phyloP scores from a whole-genome alignment of 495 filamentous ascomycete genomes.

The Penicillium waksmanii region DNA sequence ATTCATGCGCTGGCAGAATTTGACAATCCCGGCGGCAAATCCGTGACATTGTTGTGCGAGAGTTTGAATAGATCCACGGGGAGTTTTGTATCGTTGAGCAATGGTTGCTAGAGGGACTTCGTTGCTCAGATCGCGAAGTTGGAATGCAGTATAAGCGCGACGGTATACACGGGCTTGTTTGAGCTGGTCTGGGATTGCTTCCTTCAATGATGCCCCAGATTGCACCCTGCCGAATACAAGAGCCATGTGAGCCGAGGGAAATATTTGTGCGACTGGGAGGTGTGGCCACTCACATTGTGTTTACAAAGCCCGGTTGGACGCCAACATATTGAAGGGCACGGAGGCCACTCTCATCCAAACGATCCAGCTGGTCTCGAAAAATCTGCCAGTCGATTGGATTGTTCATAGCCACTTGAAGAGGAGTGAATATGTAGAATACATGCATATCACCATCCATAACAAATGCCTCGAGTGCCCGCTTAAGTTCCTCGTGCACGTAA shows the following conservation, averaged over 20 bases:
- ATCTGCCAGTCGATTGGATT: slow-evolving; percentile 71
- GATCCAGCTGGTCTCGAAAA: slow-evolving; percentile 71
- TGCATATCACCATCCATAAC: slow-evolving; percentile 89
- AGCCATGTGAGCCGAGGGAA: neutral
- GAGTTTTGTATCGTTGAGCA: slow-evolving; percentile 68
- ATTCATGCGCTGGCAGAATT: slow-evolving; percentile 74
- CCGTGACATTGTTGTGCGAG: slow-evolving; percentile 77
- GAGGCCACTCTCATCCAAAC: slow-evolving; percentile 70
- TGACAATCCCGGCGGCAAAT: slow-evolving; percentile 76
- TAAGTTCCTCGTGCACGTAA: slow-evolving; percentile 72
- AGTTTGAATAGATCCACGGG: slow-evolving; percentile 72
- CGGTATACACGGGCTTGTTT: slow-evolving; percentile 66
- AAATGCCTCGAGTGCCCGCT: slow-evolving; percentile 69
- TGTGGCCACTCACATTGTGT: slow-evolving; percentile 61
- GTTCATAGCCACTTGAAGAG: slow-evolving; percentile 54
- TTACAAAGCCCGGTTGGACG: slow-evolving; percentile 69
- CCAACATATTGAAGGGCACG: slow-evolving; percentile 72
- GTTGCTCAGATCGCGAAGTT: slow-evolving; percentile 81
- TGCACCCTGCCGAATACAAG: slow-evolving; percentile 54
- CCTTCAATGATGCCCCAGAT: slow-evolving; percentile 65
- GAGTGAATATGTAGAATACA: slow-evolving; percentile 80
- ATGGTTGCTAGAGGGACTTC: slow-evolving; percentile 73
- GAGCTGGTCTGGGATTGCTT: slow-evolving; percentile 62
- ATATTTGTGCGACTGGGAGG: neutral
- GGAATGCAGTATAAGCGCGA: slow-evolving; percentile 79